A percentile compares a stretch with the other conserved stretches of the same genome.
phyloP scores from a whole-genome alignment of 176 grass and related monocot species.

The Hordeum vulgare region DNA sequence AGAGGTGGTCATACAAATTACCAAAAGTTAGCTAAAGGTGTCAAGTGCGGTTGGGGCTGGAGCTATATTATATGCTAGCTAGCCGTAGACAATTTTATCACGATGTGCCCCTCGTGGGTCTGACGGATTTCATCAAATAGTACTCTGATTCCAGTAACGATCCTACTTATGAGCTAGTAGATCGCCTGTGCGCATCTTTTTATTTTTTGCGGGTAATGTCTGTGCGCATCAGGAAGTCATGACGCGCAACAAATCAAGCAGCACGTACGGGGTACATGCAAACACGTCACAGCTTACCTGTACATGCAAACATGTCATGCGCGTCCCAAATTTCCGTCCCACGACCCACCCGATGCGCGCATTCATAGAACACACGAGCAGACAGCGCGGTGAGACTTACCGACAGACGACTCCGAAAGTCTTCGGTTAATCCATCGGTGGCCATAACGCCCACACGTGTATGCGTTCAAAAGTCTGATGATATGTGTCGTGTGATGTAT shows the following conservation, averaged over 20 bases:
- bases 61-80: neutral
- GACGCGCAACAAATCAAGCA: neutral
- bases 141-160: too few relatives aligned
- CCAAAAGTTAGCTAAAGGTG: neutral
- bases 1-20: neutral
- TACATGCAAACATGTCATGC: neutral
- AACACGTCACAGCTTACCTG: neutral
- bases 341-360: neutral
- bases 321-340: neutral
- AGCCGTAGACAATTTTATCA: neutral
- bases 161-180: too few relatives aligned
- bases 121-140: neutral
- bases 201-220: too few relatives aligned
- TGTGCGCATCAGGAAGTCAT: too few relatives aligned
- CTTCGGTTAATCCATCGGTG: too few relatives aligned
- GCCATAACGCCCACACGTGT: too few relatives aligned
- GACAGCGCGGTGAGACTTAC: too few relatives aligned
- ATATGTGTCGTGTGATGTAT: too few relatives aligned
- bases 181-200: too few relatives aligned
- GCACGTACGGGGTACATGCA: neutral
- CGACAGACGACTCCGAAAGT: neutral
- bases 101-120: neutral
- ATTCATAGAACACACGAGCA: neutral
- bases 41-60: neutral
- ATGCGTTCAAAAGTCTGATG: too few relatives aligned